Base-by-base conservation (phyloP, 2,329 filamentous ascomycete species). In the Conoideocrella luteorostrata region DNA sequence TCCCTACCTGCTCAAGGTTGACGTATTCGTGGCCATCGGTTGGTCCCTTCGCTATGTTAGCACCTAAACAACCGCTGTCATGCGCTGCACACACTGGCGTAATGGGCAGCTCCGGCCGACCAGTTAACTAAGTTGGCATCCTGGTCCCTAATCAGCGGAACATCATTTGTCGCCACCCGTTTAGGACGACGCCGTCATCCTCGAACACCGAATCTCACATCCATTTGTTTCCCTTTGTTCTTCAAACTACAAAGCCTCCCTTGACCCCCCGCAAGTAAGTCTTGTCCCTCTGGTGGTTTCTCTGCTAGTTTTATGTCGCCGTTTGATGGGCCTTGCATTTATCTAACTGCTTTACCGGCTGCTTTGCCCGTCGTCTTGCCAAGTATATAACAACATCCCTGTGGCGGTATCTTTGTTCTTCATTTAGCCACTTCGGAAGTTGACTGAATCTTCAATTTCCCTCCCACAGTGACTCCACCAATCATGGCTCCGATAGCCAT, bases 401-500 rank as follows among this genome's bases (percentile, higher is more conserved):
- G 34, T n/a, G 15, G 11, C 6, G 20, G 22, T 22, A 21, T n/a
- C 15, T 33, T 7, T n/a, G 15, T 32, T 18, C 15, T 12, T 17
- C 33, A 28, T 41, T 5, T 7, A 34, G 29, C 5, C 29, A 30
- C 6, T 23, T 7, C 30, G 17, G 24, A 7, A 29, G 13, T 17
- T 39, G 17, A 39, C 39, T n/a, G 17, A 17, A 18, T 24, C n/a
- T 32, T 22, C 11, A 3, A 9, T n/a, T n/a, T 29, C n/a, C 21
- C 23, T 7, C 20, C 41, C 13, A 10, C 30, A 43, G 35, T 24
- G 24, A 4, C 28, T 20, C 9, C 28, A 21, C 23, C 21, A 28
- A 29, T 21, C 24, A 82, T 82, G 78, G 73, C 78, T 35, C 77
- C 78, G 10, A 72, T 62, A 49, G 75, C 75, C 51, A 57, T 79